Evolutionary conservation across 2,329 filamentous ascomycete genomes (phyloP).

Genomic region (Exophiala xenobiotica): DNA sequence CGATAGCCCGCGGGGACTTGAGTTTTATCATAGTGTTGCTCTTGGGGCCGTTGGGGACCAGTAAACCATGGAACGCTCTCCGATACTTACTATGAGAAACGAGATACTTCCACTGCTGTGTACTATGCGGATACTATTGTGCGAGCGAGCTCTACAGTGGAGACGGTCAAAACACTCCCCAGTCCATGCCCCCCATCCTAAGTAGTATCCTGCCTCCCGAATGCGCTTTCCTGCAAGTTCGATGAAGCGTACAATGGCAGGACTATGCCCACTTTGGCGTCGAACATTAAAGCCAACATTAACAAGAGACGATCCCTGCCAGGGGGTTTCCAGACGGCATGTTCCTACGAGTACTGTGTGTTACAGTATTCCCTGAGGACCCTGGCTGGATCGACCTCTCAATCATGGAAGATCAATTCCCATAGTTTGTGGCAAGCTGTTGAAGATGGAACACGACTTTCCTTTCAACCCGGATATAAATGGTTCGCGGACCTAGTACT

Average conservation of each 20-base stretch:
- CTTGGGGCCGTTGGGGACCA: too few species aligned
- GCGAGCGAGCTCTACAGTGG: neutral
- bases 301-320: neutral
- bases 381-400: neutral
- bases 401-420: neutral
- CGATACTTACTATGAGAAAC: neutral
- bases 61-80: too few species aligned
- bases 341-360: too few species aligned
- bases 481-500: too few species aligned
- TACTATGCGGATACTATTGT: too few species aligned
- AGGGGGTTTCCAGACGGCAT: neutral
- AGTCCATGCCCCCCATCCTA: neutral
- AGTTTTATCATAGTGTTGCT: too few species aligned
- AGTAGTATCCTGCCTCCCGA: too few species aligned
- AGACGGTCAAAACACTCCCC: neutral
- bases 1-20: too few species aligned
- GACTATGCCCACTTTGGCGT: neutral
- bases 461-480: too few species aligned
- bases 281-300: neutral
- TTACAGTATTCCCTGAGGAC: too few species aligned
- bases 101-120: neutral
- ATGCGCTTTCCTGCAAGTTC: neutral
- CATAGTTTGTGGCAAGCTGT: neutral
- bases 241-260: neutral
- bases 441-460: neutral